A percentile compares a stretch with the other conserved stretches of the same genome.
Evolutionary conservation across 176 grass and related monocot species (phyloP).

Genomic region (Hyparrhenia diplandra): DNA sequence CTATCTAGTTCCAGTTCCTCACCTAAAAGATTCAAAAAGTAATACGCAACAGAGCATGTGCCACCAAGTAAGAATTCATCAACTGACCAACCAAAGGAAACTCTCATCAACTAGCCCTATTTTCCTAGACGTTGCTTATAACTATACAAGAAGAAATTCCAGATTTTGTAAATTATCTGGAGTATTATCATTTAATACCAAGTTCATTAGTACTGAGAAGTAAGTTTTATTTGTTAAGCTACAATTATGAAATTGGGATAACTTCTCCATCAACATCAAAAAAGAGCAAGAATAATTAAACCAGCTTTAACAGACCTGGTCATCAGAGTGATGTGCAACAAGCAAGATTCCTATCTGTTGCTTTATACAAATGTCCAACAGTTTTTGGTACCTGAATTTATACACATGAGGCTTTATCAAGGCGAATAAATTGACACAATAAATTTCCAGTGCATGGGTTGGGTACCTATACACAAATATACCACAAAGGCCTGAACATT

Average conservation of each 20-base stretch:
- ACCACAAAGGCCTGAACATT: background rate
- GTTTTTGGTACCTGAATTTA: slow-evolving; percentile 76
- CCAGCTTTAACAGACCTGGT: slow-evolving; percentile 57
- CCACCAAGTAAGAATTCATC: background rate
- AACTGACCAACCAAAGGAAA: background rate
- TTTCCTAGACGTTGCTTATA: background rate
- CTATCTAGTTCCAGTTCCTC: slow-evolving; percentile 15
- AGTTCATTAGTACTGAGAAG: background rate
- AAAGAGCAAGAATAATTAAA: slow-evolving; percentile 5
- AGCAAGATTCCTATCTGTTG: slow-evolving; percentile 74
- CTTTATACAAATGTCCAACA: slow-evolving; percentile 77
- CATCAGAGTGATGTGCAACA: slow-evolving; percentile 91
- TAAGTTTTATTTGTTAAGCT: slow-evolving; percentile 1
- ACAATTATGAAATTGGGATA: background rate
- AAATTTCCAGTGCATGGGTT: background rate
- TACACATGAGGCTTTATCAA: slow-evolving; percentile 16
- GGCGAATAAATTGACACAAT: slow-evolving; percentile 11
- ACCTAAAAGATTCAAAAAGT: background rate
- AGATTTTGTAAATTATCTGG: background rate
- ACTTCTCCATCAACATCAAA: slow-evolving; percentile 4
- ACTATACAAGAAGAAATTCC: background rate
- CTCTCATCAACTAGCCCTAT: background rate
- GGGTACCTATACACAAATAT: slow-evolving; percentile 6
- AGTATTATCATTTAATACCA: background rate
- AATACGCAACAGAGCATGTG: background rate